Evolutionary conservation across 2,329 filamentous ascomycete species (phyloP).

Genomic region (Trichoderma lentiforme): DNA sequence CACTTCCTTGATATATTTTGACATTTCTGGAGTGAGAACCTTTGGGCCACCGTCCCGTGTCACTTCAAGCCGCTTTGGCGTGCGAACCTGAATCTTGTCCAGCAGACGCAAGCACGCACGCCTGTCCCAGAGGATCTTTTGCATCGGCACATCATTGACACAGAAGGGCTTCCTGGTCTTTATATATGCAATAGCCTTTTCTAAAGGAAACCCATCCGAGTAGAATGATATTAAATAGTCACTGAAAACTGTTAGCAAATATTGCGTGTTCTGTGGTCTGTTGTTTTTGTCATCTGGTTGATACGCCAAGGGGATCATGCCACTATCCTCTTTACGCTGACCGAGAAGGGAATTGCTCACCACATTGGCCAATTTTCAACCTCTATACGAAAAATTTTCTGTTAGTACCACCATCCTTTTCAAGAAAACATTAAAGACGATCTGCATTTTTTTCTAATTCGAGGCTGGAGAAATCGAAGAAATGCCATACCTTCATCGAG

Average conservation of each 20-base stretch:
- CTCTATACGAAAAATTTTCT: slow-evolving; percentile 41
- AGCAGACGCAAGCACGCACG: slow-evolving; percentile 84
- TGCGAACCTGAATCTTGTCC: slow-evolving; percentile 85
- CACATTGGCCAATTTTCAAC: slow-evolving; percentile 96
- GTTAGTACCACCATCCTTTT: not conserved
- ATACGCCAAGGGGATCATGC: slow-evolving; percentile 21
- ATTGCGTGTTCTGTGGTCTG: not conserved
- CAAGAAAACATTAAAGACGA: not conserved
- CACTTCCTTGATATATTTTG: slow-evolving; percentile 73
- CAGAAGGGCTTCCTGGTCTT: slow-evolving; percentile 92
- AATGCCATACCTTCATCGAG: slow-evolving; percentile 74
- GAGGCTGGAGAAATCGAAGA: not conserved
- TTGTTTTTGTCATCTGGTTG: not conserved
- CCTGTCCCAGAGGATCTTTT: slow-evolving; percentile 94
- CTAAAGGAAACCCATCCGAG: slow-evolving; percentile 92
- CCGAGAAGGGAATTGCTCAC: slow-evolving; percentile 42
- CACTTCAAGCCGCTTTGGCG: slow-evolving; percentile 83
- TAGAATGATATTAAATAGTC: slow-evolving; percentile 99
- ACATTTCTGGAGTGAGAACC: slow-evolving; percentile 74
- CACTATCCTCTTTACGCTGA: slow-evolving; percentile 36
- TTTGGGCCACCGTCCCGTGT: slow-evolving; percentile 87
- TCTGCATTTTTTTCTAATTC: not conserved
- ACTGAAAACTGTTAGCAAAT: slow-evolving; percentile 32
- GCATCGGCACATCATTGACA: slow-evolving; percentile 96
- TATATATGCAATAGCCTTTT: slow-evolving; percentile 95